Base-by-base conservation (phyloP, 768 basidiomycete species). In the Termitomyces sp. region DNA sequence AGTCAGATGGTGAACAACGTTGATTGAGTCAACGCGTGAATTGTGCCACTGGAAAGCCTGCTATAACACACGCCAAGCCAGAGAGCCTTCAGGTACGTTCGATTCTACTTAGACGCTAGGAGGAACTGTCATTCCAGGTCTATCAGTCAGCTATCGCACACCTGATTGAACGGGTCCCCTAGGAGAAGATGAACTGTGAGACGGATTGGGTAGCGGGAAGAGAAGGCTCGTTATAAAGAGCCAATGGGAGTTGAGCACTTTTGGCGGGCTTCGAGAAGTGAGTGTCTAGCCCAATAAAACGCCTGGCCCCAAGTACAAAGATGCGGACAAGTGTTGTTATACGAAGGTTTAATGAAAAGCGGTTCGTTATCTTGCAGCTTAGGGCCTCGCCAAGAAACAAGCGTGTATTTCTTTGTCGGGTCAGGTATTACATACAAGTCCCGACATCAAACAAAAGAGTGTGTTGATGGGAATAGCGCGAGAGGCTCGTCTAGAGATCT, bases 31-130 rank as follows among this genome's bases (percentile, higher is more conserved):
- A 24, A 8, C 35, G 61, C 53, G 61, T 56, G 54, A 62, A 51
- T 62, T 62, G 54, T 58, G 61, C 61, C 34, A 60, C 47, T 62
- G 28, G 59, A 26, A 19, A 56, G n/a, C 22, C 28, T 17, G 46
- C 21, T 49, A 51, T 47, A 46, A 14, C 28, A 34, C 45, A 35
- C 46, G 15, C 19, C 35, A 24, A 38, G 34, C 34, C 34, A 48
- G 47, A 24, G 47, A 35, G 22, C 22, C 35, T 49, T 26, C 10
- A 26, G 17, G 17, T 49, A 48, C 34, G 22, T 24, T 35, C 15
- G 34, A 35, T n/a, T 30, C 32, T 6, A 12, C 34, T 34, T 34
- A 34, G 19, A 47, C 14, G n/a, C 53, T 53, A 37, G 40, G 14
- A 26, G 43, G 47, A 34, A 47, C 26, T 19, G 35, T 52, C 45